phyloP scores from a whole-genome alignment of 768 basidiomycete genomes.

The Serendipita sp. region DNA sequence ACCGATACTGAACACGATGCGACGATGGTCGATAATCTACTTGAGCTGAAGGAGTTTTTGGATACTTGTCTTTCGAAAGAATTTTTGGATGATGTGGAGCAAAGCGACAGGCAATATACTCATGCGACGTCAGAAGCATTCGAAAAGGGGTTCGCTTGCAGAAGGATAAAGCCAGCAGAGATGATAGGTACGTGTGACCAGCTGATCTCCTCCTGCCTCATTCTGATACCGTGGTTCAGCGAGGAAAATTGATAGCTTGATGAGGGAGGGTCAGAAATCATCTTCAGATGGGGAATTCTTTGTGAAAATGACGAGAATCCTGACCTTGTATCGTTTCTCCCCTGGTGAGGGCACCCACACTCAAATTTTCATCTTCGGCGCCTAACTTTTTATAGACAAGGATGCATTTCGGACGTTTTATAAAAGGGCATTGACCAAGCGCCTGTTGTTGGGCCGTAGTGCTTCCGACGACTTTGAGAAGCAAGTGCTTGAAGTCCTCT shows the following conservation, averaged over 20 bases:
- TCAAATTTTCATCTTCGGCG: neutral
- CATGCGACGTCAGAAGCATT: slow-evolving; percentile 64
- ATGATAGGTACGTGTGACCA: slow-evolving; percentile 35
- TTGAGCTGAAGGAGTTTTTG: slow-evolving; percentile 46
- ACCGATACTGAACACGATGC: slow-evolving; percentile 47
- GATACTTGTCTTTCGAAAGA: slow-evolving; percentile 33
- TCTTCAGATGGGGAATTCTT: slow-evolving; percentile 48
- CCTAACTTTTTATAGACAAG: slow-evolving; percentile 34
- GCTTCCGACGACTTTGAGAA: slow-evolving; percentile 81
- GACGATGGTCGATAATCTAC: slow-evolving; percentile 57
- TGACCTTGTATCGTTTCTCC: slow-evolving; percentile 69
- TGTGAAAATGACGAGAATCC: slow-evolving; percentile 41
- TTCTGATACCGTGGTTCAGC: slow-evolving; percentile 26
- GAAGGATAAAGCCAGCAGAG: slow-evolving; percentile 68
- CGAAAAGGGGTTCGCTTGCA: slow-evolving; percentile 48
- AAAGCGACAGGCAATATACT: slow-evolving; percentile 28
- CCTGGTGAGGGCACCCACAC: slow-evolving; percentile 24
- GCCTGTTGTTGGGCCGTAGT: slow-evolving; percentile 65
- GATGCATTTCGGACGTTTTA: slow-evolving; percentile 92
- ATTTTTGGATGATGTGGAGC: slow-evolving; percentile 36
- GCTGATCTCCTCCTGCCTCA: neutral
- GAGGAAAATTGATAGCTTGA: slow-evolving; percentile 69
- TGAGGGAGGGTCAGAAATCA: slow-evolving; percentile 73
- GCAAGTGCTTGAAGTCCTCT: slow-evolving; percentile 68
- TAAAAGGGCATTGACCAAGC: slow-evolving; percentile 72